These are phyloP conservation scores for Sporisorium sorghi DNA, from an alignment of 1,284 basidiomycete species.

Conservation along the genomic window DNA sequence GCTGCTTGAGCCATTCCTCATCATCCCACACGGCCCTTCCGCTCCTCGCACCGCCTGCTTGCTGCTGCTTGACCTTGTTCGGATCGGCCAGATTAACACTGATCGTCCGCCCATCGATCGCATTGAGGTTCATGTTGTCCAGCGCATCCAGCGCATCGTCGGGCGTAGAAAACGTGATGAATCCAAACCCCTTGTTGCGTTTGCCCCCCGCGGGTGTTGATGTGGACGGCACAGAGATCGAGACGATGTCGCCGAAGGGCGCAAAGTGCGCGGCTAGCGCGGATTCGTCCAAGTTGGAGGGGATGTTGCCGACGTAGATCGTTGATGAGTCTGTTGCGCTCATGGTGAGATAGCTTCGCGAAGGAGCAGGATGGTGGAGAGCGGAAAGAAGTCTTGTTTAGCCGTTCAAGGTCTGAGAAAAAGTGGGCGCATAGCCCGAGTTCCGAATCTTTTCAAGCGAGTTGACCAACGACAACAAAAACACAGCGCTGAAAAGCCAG, in stretches of 20 bases:
- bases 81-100: conserved; percentile 48
- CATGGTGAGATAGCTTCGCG: neutral
- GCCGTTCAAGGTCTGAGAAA: too few relatives aligned
- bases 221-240: conserved; percentile 39
- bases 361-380: neutral
- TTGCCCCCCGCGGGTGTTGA: conserved; percentile 8
- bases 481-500: too few relatives aligned
- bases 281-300: conserved; percentile 25
- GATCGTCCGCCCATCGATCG: conserved; percentile 23
- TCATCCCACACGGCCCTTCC: conserved; percentile 29
- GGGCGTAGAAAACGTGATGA: conserved; percentile 35
- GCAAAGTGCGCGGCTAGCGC: conserved; percentile 28
- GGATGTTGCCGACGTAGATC: conserved; percentile 42
- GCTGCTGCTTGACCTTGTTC: conserved; percentile 17
- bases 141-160: conserved; percentile 48
- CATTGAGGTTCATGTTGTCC: conserved; percentile 57
- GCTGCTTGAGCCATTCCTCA: conserved; percentile 48
- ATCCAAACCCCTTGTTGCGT: conserved; percentile 47
- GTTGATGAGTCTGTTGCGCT: conserved; percentile 9
- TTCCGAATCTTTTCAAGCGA: neutral
- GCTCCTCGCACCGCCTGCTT: neutral
- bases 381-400: too few relatives aligned
- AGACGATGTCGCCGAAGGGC: conserved; percentile 49
- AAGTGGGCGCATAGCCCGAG: too few relatives aligned
- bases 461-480: neutral